Evolutionary conservation across 129 eudicot species (phyloP).

Genomic region (Mikania micrantha): DNA sequence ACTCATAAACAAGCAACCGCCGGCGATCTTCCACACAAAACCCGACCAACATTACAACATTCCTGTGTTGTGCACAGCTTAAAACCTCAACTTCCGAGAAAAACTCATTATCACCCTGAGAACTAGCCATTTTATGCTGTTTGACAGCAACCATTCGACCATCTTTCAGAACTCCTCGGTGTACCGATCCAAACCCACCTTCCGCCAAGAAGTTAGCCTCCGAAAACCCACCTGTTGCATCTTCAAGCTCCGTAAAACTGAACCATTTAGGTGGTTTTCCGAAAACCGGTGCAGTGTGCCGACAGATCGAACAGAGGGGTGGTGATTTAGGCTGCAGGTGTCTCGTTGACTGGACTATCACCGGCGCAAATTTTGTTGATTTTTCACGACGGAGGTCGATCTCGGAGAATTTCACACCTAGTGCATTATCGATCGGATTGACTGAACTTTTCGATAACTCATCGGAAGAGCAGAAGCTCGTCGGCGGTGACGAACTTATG

Average conservation of each 20-base stretch:
- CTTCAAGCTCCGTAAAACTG: constrained; percentile 64
- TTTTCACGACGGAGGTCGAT: constrained; percentile 28
- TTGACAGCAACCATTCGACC: constrained; percentile 86
- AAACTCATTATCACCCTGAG: constrained; percentile 84
- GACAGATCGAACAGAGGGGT: constrained; percentile 72
- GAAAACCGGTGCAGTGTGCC: constrained; percentile 60
- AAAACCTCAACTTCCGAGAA: constrained; percentile 87
- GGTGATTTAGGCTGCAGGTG: constrained; percentile 54
- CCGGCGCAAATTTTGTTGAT: constrained; percentile 32
- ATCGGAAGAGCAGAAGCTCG: constrained; percentile 12
- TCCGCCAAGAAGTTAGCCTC: constrained; percentile 66
- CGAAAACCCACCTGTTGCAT: constrained; percentile 67
- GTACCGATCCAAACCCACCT: constrained; percentile 87
- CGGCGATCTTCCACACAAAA: constrained; percentile 69
- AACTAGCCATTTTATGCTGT: constrained; percentile 76
- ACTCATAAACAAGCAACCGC: constrained; percentile 83
- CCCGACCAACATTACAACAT: constrained; percentile 82
- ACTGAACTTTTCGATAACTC: not conserved
- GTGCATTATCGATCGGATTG: constrained; percentile 30
- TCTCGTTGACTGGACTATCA: constrained; percentile 37
- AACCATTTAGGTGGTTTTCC: constrained; percentile 78
- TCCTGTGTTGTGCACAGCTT: constrained; percentile 95
- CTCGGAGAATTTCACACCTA: constrained; percentile 30
- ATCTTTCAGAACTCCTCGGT: constrained; percentile 65
- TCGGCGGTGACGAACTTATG: constrained; percentile 37